Conservation (phyloP, 164 flowering plant species). For the Annona squamosa region DNA sequence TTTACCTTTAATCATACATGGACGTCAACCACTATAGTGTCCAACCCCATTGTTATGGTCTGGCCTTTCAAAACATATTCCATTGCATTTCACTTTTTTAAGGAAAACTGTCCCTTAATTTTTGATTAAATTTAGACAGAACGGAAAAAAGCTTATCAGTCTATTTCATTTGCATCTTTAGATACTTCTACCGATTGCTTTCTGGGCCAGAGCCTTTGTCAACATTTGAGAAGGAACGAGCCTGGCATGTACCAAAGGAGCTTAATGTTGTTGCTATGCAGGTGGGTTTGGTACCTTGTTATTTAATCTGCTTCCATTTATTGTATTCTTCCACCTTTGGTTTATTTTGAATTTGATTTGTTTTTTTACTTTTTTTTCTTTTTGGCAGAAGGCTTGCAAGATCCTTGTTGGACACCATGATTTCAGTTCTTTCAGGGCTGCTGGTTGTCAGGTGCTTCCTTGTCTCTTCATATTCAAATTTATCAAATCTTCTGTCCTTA, state of each 20-base stretch:
- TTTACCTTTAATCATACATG: no score
- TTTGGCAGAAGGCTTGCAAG: slow-evolving; percentile 68
- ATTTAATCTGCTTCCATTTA: background rate
- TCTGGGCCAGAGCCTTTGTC: slow-evolving; percentile 78
- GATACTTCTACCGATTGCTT: slow-evolving; percentile 81
- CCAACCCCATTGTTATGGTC: no score
- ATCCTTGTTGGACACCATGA: slow-evolving; percentile 82
- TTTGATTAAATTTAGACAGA: background rate
- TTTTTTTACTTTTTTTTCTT: background rate
- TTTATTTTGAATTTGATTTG: background rate
- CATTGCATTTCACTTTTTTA: background rate
- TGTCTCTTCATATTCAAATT: background rate
- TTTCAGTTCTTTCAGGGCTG: slow-evolving; percentile 89
- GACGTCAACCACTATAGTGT: no score
- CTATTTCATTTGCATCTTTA: slow-evolving; percentile 15
- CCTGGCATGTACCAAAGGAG: slow-evolving; percentile 82
- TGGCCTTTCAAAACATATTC: background rate
- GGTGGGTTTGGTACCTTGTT: slow-evolving; percentile 28
- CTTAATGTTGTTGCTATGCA: slow-evolving; percentile 72
- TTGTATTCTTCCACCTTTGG: background rate
- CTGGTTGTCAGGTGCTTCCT: slow-evolving; percentile 78
- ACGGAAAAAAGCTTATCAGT: background rate
- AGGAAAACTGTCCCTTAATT: background rate
- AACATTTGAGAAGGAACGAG: slow-evolving; percentile 79
- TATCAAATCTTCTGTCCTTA: background rate